Base-by-base conservation (phyloP, 139 green algal species). In the Parachlorella kessleri region DNA sequence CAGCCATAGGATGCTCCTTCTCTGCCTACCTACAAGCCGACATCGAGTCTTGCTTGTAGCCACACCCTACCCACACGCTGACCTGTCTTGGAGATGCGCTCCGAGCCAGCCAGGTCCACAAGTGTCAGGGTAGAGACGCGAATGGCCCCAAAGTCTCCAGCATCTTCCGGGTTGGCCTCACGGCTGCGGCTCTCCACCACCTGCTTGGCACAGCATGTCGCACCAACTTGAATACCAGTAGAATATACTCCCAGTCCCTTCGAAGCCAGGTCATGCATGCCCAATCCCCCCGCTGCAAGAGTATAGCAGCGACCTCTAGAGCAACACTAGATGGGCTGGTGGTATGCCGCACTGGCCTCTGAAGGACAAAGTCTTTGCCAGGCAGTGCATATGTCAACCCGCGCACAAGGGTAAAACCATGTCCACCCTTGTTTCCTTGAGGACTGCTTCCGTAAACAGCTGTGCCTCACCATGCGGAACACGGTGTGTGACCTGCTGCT, bases 41-140 rank as follows among this genome's bases (percentile, higher is more conserved):
- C n/a, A n/a, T n/a, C n/a, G n/a, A n/a, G n/a, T n/a, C n/a, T n/a
- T n/a, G n/a, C n/a, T n/a, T n/a, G n/a, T n/a, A n/a, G n/a, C n/a
- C n/a, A n/a, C n/a, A n/a, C n/a, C n/a, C n/a, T n/a, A n/a, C n/a
- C n/a, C n/a, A n/a, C 48, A 59, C 14, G 14, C 14, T 59, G 14
- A 59, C 48, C 48, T 6, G 96, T 98, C 88, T 99, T 99, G 55
- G 88, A 83, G 6, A 97, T 84, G 41, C 96, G 88, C 87, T 98
- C 96, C 8, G 81, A 93, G 55, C 96, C 96, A 1, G 95, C 96
- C 37, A 99, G 81, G 68, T 99, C 96, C 2, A 99, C 95, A 42
- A 99, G 86, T 0, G 92, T 97, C 24, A 98, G 90, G 0, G 85
- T 91, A 33, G 91, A 97, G 67, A 97, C 66, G 4, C 73, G 72